phyloP scores from a whole-genome alignment of 2,329 filamentous ascomycete genomes.

The Pleoardoris graminearum region DNA sequence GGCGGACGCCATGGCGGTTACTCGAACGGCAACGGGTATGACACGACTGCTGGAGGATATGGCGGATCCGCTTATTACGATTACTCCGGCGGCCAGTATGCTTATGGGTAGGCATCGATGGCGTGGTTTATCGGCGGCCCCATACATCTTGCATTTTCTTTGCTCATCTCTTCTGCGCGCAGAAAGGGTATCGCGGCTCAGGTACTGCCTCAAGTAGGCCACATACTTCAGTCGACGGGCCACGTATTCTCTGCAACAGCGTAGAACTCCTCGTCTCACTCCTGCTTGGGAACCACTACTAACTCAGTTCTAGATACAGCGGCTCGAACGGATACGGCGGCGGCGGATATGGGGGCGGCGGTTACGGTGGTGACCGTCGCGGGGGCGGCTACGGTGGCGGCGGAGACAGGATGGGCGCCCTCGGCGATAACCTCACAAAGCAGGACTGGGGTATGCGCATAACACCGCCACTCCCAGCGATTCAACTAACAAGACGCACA shows the following conservation, averaged over 20 bases:
- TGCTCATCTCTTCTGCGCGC: constrained; percentile 36
- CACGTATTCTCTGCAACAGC: constrained; percentile 34
- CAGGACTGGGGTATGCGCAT: constrained; percentile 79
- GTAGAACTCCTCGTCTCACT: constrained; percentile 33
- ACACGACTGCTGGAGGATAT: constrained; percentile 46
- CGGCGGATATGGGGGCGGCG: constrained; percentile 29
- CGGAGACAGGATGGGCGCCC: constrained; percentile 91
- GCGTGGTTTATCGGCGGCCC: constrained; percentile 37
- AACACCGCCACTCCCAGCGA: not conserved
- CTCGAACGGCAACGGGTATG: constrained; percentile 56
- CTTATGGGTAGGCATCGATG: constrained; percentile 49
- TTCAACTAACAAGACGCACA: constrained; percentile 47
- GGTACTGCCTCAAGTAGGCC: constrained; percentile 27
- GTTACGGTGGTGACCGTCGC: constrained; percentile 19
- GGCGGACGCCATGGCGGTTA: constrained; percentile 55
- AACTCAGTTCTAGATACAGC: constrained; percentile 30
- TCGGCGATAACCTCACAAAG: constrained; percentile 83
- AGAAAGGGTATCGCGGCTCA: constrained; percentile 29
- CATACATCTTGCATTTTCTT: constrained; percentile 34
- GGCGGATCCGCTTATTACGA: constrained; percentile 54
- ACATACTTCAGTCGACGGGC: constrained; percentile 26
- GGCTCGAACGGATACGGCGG: constrained; percentile 38
- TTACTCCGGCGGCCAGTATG: constrained; percentile 51
- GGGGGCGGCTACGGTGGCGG: constrained; percentile 59
- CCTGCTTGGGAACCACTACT: constrained; percentile 17